Evolutionary conservation across 306 rosid genomes (phyloP).

Genomic region (barrel medic (Medicago truncatula)): DNA sequence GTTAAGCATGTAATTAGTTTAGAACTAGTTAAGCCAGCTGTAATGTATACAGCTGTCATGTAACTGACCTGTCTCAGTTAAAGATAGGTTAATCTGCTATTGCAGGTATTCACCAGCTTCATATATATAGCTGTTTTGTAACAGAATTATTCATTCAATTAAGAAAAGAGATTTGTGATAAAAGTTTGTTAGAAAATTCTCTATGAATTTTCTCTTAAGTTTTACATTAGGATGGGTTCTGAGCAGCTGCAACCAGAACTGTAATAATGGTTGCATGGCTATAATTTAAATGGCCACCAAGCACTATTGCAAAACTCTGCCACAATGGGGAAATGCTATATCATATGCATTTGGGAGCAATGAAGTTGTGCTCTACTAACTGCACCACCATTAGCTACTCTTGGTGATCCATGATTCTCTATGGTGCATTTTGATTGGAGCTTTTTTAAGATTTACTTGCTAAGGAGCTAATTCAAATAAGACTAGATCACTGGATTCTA

Average conservation of each 20-base stretch:
- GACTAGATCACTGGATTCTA: constrained; percentile 20
- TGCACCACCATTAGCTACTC: constrained; percentile 21
- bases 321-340: background rate
- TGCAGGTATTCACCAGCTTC: too few relatives aligned
- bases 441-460: constrained; percentile 17
- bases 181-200: too few relatives aligned
- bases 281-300: background rate
- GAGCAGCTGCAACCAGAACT: background rate
- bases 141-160: too few relatives aligned
- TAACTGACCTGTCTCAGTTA: too few relatives aligned
- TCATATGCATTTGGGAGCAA: constrained; percentile 13
- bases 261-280: background rate
- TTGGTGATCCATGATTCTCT: constrained; percentile 4
- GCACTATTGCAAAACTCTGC: background rate
- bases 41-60: too few relatives aligned
- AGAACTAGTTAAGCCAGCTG: too few relatives aligned
- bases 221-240: constrained; percentile 3
- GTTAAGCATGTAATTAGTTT: too few relatives aligned
- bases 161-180: too few relatives aligned
- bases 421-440: constrained; percentile 8
- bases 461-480: constrained; percentile 14
- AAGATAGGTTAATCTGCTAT: too few relatives aligned
- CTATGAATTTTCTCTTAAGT: too few relatives aligned
- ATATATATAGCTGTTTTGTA: too few relatives aligned
- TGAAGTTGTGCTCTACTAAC: constrained; percentile 19